Conservation (phyloP, 176 grass and related monocot species). For the Oryza glumipatula region DNA sequence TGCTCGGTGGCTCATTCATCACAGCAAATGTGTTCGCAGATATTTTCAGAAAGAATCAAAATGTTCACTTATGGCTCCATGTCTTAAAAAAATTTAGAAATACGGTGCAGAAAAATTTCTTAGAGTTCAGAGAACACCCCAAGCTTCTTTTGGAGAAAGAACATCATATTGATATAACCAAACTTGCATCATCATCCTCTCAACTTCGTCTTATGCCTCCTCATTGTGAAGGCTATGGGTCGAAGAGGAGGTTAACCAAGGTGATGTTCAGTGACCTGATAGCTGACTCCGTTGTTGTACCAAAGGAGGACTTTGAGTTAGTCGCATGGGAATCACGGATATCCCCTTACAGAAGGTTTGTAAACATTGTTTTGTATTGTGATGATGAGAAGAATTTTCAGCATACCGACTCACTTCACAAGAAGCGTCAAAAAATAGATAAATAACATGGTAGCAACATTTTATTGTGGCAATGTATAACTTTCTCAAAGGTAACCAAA, state of each 20-base stretch:
- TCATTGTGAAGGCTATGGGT: not conserved
- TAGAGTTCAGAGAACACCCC: constrained; percentile 10
- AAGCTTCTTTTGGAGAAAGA: constrained; percentile 29
- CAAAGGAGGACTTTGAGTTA: constrained; percentile 33
- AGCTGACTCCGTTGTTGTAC: not conserved
- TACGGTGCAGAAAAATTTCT: not conserved
- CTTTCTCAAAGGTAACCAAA: no score
- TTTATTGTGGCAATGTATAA: not conserved
- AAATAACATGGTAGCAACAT: not conserved
- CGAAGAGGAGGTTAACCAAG: not conserved
- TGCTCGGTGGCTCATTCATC: constrained; percentile 20
- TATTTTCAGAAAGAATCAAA: constrained; percentile 29
- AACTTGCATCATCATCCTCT: not conserved
- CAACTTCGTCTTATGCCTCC: constrained; percentile 31
- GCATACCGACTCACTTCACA: not conserved
- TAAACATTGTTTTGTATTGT: not conserved
- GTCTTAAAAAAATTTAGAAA: not conserved
- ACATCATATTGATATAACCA: constrained; percentile 6
- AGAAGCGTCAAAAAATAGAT: not conserved
- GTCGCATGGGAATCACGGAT: constrained; percentile 33
- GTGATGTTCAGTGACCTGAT: constrained; percentile 42
- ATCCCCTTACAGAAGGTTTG: constrained; percentile 16
- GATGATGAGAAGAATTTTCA: not conserved
- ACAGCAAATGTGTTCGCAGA: not conserved
- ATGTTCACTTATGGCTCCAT: constrained; percentile 1